These are phyloP conservation scores for Cladosporium velox DNA, from an alignment of 2,329 filamentous ascomycete species.

Conservation along the genomic window DNA sequence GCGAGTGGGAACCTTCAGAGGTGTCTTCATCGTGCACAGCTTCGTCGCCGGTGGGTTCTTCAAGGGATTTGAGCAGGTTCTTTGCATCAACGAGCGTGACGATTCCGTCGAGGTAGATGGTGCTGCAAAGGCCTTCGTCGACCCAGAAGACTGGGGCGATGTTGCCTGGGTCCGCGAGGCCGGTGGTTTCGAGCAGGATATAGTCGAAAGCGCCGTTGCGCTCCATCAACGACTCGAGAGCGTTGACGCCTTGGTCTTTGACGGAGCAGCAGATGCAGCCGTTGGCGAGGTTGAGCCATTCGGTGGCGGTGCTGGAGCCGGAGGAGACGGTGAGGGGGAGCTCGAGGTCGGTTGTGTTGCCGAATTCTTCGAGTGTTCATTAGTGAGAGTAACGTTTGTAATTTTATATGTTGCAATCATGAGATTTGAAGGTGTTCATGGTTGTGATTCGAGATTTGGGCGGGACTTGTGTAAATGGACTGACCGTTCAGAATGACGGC, in stretches of 20 bases:
- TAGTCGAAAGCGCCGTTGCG: constrained; percentile 94
- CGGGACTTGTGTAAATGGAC: constrained; percentile 12
- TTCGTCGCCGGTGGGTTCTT: constrained; percentile 57
- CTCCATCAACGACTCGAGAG: constrained; percentile 94
- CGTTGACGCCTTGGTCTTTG: constrained; percentile 92
- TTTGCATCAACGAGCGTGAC: constrained; percentile 95
- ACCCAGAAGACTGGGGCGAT: constrained; percentile 97
- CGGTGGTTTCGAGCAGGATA: constrained; percentile 94
- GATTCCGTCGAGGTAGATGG: constrained; percentile 94
- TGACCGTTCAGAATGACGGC: constrained; percentile 92
- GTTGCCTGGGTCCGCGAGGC: constrained; percentile 91
- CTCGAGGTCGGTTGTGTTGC: constrained; percentile 78
- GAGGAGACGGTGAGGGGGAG: constrained; percentile 91
- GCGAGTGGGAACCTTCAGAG: constrained; percentile 38
- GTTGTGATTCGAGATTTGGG: not conserved
- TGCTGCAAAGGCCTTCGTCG: constrained; percentile 90
- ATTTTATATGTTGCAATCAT: not conserved
- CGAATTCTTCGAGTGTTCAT: constrained; percentile 36
- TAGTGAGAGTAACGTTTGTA: not conserved
- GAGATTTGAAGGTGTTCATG: not conserved
- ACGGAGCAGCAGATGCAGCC: constrained; percentile 98
- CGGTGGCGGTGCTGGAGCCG: constrained; percentile 73
- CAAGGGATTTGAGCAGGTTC: constrained; percentile 80
- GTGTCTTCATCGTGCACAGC: constrained; percentile 17
- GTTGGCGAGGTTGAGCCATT: constrained; percentile 95